Base-by-base conservation (phyloP, 208 protist genomes). In the Trypanosoma vivax region DNA sequence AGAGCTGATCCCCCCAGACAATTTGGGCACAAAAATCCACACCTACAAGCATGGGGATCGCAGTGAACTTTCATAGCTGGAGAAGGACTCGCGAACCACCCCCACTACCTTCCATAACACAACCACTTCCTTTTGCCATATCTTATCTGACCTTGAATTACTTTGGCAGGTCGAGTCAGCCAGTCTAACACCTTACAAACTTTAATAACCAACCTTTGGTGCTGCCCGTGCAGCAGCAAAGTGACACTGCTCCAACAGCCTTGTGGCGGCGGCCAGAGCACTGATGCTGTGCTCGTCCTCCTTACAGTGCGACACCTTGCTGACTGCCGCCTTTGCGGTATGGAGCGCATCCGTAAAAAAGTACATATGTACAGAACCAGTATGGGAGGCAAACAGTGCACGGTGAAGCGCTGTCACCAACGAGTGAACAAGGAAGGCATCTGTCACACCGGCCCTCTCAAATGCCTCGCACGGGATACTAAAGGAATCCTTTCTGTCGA, bases 401-500 rank as follows among this genome's bases (percentile, higher is more conserved):
- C 61, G 60, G 40, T 72, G 50, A 45, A 85, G 53, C 34, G 74
- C 62, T 19, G 71, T 69, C 9, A 83, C 71, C 47, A 86, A 64
- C 0, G 83, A 84, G 59, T 84, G 75, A 19, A 85, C 52, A 10
- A 94, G 41, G 35, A 69, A 79, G 1, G 62, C 60, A 24, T 57
- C 51, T 19, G 61, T 73, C 19, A 79, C 63, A 1, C 47, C 52
- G 18, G 61, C 41, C 18, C 49, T 14, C 34, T 59, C 58, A 60
- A 79, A 73, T 2, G 50, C 16, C 13, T 63, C 55, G 43, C 66
- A 79, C 1, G 45, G 59, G 38, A 75, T 55, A 28, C 48, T 71
- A 33, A 74, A 47, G 33, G 70, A 55, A 28, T 83, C 73, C 35
- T 65, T 83, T 21, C 52, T 65, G 3, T 74, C 65, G 38, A 92